phyloP scores from a whole-genome alignment of 495 filamentous ascomycete genomes.

The Penicillium odoratum region DNA sequence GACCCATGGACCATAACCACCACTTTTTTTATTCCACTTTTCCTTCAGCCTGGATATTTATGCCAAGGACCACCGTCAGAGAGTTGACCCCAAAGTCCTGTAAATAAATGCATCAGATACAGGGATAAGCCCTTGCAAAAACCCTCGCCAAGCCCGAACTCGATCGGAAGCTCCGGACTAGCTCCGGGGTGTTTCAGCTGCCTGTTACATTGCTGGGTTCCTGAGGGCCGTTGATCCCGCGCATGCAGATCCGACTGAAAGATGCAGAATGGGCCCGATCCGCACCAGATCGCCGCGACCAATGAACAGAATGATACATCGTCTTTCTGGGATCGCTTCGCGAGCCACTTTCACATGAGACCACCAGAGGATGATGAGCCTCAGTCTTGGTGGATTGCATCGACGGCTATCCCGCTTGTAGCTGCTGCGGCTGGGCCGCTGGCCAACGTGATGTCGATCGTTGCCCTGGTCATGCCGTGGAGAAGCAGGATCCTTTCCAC shows the following conservation, averaged over 20 bases:
- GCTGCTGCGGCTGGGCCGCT: constrained; percentile 71
- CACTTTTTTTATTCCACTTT: too few relatives aligned
- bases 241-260: constrained; percentile 7
- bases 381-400: constrained; percentile 75
- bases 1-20: neutral
- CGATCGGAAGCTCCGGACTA: neutral
- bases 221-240: neutral
- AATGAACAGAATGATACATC: neutral
- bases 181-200: neutral
- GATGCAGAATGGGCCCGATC: constrained; percentile 25
- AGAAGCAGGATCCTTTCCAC: constrained; percentile 43
- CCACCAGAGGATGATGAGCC: constrained; percentile 51
- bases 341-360: constrained; percentile 36
- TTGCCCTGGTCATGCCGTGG: constrained; percentile 69
- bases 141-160: neutral
- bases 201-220: neutral
- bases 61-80: neutral
- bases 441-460: constrained; percentile 76
- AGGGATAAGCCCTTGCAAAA: neutral
- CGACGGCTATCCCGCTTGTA: constrained; percentile 71
- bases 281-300: constrained; percentile 5
- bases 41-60: neutral
- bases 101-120: neutral
- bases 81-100: neutral
- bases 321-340: constrained; percentile 23